Conservation (phyloP, 1,284 basidiomycete genomes). For the Austroboletus olivaceoglutinosus region DNA sequence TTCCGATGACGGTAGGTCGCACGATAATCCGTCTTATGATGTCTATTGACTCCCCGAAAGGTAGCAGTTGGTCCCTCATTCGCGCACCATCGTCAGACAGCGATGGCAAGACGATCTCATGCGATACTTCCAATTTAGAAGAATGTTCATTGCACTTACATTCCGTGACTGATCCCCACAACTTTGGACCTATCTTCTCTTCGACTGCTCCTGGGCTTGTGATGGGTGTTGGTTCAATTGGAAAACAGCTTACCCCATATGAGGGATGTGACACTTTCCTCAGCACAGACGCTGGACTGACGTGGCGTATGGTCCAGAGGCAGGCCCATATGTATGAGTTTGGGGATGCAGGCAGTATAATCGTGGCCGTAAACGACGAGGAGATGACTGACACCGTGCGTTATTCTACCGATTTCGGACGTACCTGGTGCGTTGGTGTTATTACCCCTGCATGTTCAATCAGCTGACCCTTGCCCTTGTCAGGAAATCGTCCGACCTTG, state of each 20-base stretch:
- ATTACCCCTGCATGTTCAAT: not conserved
- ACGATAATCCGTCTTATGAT: not conserved
- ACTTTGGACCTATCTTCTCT: conserved; percentile 91
- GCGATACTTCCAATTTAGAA: conserved; percentile 56
- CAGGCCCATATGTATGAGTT: conserved; percentile 95
- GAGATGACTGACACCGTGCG: conserved; percentile 68
- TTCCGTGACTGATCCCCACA: conserved; percentile 89
- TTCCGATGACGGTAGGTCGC: conserved; percentile 78
- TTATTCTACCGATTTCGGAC: conserved; percentile 87
- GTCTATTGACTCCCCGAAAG: conserved; percentile 28
- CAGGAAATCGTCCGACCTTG: conserved; percentile 74
- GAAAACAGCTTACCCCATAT: conserved; percentile 70
- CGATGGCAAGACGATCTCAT: conserved; percentile 61
- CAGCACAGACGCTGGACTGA: conserved; percentile 84
- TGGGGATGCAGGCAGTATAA: conserved; percentile 84
- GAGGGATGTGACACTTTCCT: conserved; percentile 93
- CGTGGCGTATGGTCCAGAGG: conserved; percentile 77
- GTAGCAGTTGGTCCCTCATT: conserved; percentile 76
- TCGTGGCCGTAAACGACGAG: conserved; percentile 88
- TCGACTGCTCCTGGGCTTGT: conserved; percentile 92
- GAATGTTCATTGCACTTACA: conserved; percentile 87
- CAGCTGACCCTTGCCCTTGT: conserved; percentile 49
- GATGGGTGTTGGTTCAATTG: conserved; percentile 93
- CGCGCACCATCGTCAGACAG: conserved; percentile 61
- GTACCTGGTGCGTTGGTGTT: conserved; percentile 64